Evolutionary conservation across 2,329 filamentous ascomycete species (phyloP), one percentile per base, ranked within the genome.

Genomic region (Penicillium sp.): DNA sequence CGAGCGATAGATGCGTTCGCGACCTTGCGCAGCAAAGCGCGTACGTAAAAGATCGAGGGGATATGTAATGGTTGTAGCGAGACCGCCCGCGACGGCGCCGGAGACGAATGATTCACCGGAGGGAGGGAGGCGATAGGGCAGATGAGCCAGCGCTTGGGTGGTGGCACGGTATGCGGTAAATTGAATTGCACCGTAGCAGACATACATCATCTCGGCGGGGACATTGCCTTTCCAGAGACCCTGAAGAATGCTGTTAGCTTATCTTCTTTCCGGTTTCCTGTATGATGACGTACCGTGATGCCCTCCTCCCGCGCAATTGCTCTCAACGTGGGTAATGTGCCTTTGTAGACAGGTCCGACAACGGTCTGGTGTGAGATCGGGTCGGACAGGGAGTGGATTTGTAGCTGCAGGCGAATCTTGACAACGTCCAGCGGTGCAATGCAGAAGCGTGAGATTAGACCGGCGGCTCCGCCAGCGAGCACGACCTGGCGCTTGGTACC

Each of bases 181-280:
- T 70, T 98, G 93, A 27, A 87, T 76, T 52, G 86, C 86, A 53
- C 88, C 85, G 72, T 97, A 98, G 68, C 83, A 85, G 56, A 98
- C 78, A 73, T 98, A 98, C 73, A 98, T 83, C 53, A 93, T 73
- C 76, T 97, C 93, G 42, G 93, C 93, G 31, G 93, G 90, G 49
- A 98, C 82, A 66, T 98, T 98, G 66, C 93, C 93, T 76, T 97
- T 97, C 93, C 93, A 98, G 55, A 98, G 79, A 24, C 82, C 86
- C 43, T 75, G 38, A 31, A 9, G 32, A 20, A n/a, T 24, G 32
- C 34, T 16, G 35, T 44, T 44, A 44, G 42, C 20, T 38, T 28
- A 28, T 32, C 26, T 35, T 31, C 16, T 14, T 24, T 22, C 42
- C n/a, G 9, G 18, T 22, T 20, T 18, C 14, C 14, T 7, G 9